Base-by-base conservation (phyloP, 352 stramenopile species). In the Phytopythium kandeliae region DNA sequence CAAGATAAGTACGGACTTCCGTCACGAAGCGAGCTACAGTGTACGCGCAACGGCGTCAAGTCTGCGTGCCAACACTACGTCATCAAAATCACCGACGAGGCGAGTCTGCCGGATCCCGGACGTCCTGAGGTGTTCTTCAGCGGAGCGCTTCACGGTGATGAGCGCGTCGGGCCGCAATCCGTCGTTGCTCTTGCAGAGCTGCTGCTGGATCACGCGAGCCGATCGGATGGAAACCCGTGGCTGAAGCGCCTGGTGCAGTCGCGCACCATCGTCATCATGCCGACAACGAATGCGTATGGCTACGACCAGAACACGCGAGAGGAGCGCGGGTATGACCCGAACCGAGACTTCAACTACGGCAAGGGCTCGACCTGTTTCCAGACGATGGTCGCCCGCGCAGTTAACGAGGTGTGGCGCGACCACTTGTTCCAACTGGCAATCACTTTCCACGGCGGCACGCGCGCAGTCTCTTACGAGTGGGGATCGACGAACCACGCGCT, bases 341-440 rank as follows among this genome's bases (percentile, higher is more conserved):
- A 99, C 69, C 85, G 96, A 24, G 96, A 99, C 63, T 99, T 98
- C 64, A 89, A 94, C 17, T 98, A 98, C 69, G 88, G 94, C 69
- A 71, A 91, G 15, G 58, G 48, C 13, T 46, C 62, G 6, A 68
- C 63, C 7, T 99, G 95, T 55, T 98, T 98, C 87, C 62, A 90
- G 60, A 96, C 94, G 5, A 96, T 97, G 61, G 87, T 93, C 7
- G 93, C 86, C 4, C 79, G 96, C 25, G 92, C 81, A 1, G 75
- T 98, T 22, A 98, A 99, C 60, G 94, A 98, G 67, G 65, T 99
- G 16, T 99, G 88, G 71, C 85, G 91, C 7, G 79, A 97, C 48
- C 91, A 99, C 58, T 66, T 98, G 31, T 98, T 99, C 65, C 94
- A 98, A 58, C 71, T 98, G 9, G 71, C 85, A 15, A 78, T 99